Conservation (phyloP, 2,329 filamentous ascomycete genomes). For the Aspergillus aculeatinus region DNA sequence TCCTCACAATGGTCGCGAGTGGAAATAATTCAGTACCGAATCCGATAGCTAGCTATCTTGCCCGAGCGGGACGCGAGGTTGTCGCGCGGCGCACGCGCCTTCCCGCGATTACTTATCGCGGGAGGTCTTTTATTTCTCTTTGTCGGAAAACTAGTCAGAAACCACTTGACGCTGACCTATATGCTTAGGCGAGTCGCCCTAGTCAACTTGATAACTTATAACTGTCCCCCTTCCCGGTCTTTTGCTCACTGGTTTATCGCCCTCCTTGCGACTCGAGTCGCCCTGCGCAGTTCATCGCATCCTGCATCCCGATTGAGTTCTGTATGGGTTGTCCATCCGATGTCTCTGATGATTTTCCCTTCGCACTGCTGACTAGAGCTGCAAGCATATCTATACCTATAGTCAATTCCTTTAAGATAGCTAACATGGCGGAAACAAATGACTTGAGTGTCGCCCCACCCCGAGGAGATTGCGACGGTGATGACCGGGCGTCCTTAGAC, state of each 20-base stretch:
- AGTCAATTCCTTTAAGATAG: background rate
- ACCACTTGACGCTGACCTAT: background rate
- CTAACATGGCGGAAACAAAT: background rate
- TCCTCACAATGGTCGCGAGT: background rate
- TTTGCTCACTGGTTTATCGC: background rate
- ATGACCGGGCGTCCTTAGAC: constrained; percentile 64
- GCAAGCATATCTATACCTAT: background rate
- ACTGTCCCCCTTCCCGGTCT: background rate
- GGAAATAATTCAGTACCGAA: background rate
- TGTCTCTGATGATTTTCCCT: background rate
- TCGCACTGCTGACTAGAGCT: background rate
- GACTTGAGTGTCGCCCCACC: background rate
- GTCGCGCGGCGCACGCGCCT: background rate
- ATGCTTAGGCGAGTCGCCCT: too few relatives aligned
- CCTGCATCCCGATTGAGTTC: background rate
- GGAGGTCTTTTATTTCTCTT: background rate
- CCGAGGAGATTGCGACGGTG: constrained; percentile 22
- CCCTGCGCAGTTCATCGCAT: background rate
- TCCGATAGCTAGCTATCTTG: background rate
- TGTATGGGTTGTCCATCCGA: background rate
- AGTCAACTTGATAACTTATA: background rate
- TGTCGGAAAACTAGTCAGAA: background rate
- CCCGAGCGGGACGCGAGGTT: background rate
- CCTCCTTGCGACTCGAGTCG: background rate
- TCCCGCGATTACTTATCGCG: background rate